Base-by-base conservation (phyloP, 495 filamentous ascomycete genomes). In the Neurospora tetrasperma region DNA sequence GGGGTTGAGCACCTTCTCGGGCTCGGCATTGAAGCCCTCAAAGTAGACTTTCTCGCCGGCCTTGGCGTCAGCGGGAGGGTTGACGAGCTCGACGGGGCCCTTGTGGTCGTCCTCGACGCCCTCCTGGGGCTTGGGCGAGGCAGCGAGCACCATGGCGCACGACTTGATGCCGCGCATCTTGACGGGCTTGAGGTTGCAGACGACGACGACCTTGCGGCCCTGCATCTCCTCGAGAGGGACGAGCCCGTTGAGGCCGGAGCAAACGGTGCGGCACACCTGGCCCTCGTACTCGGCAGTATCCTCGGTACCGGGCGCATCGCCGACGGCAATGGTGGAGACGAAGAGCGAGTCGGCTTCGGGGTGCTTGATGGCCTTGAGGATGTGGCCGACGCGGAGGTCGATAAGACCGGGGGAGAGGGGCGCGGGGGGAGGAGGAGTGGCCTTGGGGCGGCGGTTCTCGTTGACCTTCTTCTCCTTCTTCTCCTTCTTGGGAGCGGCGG, bases 121-220 rank as follows among this genome's bases (percentile, higher is more conserved):
- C 77, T 94, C 92, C 77, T 85, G 85, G 42, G 92, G 82, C 69
- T 88, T 84, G 14, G 95, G 96, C 14, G 94, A 98, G 18, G 96
- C 96, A 18, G 96, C 96, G 38, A 99, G 86, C 14, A 99, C 96
- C 96, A 99, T 98, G 72, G 96, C 96, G 43, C 85, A 88, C 69
- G 92, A 96, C 85, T 97, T 97, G 84, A 99, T 92, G 72, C 96
- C 95, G 44, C 96, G 90, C 96, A 99, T 98, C 77, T 95, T 98
- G 75, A 97, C 96, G 12, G 96, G 96, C 88, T 99, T 99, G 77
- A 99, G 86, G 82, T 99, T 99, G 85, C 93, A 96, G 31, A 99
- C 94, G 12, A 93, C 92, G 54, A 98, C 89, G 68, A 99, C 93
- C 85, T 95, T 97, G 77, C 96, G 91, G 78, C 87, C 89, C 82